Evolutionary conservation across 768 basidiomycete species (phyloP), one percentile per base, ranked within the genome.

Genomic region (Suillus variegatus): DNA sequence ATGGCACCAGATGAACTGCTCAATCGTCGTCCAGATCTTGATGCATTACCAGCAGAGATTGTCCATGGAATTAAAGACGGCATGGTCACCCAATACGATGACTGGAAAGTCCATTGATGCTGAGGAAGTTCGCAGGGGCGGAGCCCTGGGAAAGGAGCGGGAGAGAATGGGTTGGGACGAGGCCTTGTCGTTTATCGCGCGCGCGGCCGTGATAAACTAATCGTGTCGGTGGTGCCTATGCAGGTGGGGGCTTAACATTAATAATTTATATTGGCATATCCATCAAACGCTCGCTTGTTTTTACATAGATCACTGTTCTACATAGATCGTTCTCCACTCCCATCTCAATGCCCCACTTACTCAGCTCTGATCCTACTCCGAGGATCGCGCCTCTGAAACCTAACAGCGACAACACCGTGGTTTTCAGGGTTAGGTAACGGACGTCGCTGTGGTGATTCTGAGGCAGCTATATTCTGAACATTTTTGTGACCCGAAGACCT

Each of bases 101-200:
- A 90, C 66, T 98, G 95, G 96, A 85, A 85, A 76, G 74, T 67
- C 70, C 70, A 81, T 97, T 5, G 88, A 95, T 72, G 80, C 74
- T 36, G 92, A 90, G 72, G 97, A 97, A 78, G 72, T 84, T 44
- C 79, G 81, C 62, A 77, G 85, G 56, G 94, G 93, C 0, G 76
- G 78, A 67, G 72, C 64, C 38, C 62, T 77, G 22, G 88, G 86
- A 0, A 94, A 94, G 74, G 91, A 92, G 75, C 81, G 90, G 60
- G 92, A 94, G 79, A 79, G 93, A 62, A 90, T 94, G 86, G 73
- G 68, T 1, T 94, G 92, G 92, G 77, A 82, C 60, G 87, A 87
- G 58, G 89, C 82, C 3, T 74, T 71, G 57, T 67, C 69, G 16
- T 76, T 82, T 62, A 69, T 77, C 47, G 60, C 67, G 46, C 41